A percentile compares a stretch with the other conserved stretches of the same genome.
Evolutionary conservation across 306 rosid species (phyloP).

Genomic region (Erythrophleum fordii): DNA sequence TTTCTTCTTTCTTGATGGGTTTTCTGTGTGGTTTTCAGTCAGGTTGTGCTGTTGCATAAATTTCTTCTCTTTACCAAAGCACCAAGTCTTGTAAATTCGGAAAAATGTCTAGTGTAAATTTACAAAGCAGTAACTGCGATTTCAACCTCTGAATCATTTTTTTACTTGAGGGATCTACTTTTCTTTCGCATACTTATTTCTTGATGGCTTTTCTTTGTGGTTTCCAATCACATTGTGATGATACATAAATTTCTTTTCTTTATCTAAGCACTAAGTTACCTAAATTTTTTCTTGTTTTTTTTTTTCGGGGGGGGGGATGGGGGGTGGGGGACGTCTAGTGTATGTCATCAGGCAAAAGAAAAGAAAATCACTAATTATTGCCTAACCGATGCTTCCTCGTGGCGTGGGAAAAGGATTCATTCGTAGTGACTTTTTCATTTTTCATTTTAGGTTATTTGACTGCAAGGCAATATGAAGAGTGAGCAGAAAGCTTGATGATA

Average conservation of each 20-base stretch:
- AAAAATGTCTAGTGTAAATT: not conserved
- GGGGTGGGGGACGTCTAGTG: too few relatives aligned
- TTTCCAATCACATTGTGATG: not conserved
- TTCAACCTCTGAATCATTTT: conserved; percentile 16
- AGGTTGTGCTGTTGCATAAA: not conserved
- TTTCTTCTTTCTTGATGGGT: not conserved
- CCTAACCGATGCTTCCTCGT: not conserved
- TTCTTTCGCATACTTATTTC: not conserved
- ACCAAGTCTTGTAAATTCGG: not conserved
- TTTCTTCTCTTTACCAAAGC: not conserved
- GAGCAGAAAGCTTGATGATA: not conserved
- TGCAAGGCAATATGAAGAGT: not conserved
- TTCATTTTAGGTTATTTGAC: not conserved
- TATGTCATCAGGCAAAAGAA: too few relatives aligned
- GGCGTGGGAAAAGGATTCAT: not conserved
- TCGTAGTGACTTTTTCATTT: not conserved
- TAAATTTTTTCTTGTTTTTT: too few relatives aligned
- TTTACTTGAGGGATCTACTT: not conserved
- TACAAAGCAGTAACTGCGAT: not conserved
- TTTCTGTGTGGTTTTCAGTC: not conserved
- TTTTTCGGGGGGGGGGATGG: too few relatives aligned
- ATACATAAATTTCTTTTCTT: too few relatives aligned
- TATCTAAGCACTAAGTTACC: not conserved
- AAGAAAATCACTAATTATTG: not conserved
- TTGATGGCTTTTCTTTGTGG: not conserved